Evolutionary conservation across 805 yeast species (phyloP).

Genomic region (Candida montana): DNA sequence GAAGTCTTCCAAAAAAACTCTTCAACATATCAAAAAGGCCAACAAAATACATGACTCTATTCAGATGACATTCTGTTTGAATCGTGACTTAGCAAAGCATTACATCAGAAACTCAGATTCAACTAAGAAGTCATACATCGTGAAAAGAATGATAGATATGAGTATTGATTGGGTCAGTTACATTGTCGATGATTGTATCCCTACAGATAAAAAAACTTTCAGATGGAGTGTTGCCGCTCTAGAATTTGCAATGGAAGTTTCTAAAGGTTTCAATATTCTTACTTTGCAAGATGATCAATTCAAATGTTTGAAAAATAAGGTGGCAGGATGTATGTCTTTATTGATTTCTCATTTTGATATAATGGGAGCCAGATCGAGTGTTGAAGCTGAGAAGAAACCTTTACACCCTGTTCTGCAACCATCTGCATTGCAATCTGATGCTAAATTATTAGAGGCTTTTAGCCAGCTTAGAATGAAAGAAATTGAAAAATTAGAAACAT

Average conservation of each 20-base stretch:
- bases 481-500: constrained; percentile 54
- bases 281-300: constrained; percentile 77
- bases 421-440: constrained; percentile 48
- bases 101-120: constrained; percentile 61
- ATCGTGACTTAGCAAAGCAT: constrained; percentile 76
- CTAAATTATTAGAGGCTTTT: constrained; percentile 48
- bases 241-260: constrained; percentile 94
- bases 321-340: constrained; percentile 91
- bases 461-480: constrained; percentile 65
- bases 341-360: constrained; percentile 94
- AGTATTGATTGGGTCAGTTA: constrained; percentile 90
- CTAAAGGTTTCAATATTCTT: constrained; percentile 82
- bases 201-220: constrained; percentile 86
- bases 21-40: constrained; percentile 48
- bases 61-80: constrained; percentile 68
- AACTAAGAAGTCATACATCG: constrained; percentile 58
- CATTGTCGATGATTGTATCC: constrained; percentile 90
- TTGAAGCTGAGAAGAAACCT: constrained; percentile 46
- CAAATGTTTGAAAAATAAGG: constrained; percentile 63
- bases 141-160: constrained; percentile 65
- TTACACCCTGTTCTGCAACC: constrained; percentile 32
- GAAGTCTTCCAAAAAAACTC: constrained; percentile 47
- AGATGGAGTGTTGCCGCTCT: constrained; percentile 95
- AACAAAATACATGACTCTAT: constrained; percentile 71
- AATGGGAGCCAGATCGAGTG: constrained; percentile 90